Conservation (phyloP, 495 filamentous ascomycete species). For the Neurospora sp. region DNA sequence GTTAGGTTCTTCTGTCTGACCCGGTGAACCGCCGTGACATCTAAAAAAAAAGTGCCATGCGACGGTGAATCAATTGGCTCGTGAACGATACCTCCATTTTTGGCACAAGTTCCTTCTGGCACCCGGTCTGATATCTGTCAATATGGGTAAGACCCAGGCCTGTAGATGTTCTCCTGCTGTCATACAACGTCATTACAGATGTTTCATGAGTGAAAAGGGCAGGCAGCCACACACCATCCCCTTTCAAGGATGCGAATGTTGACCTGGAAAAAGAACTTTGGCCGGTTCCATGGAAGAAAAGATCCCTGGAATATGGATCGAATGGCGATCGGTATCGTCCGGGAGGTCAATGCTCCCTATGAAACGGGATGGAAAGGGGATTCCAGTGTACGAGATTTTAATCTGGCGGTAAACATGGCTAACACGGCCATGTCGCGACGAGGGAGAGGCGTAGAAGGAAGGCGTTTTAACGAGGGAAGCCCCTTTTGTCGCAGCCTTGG, state of each 20-base stretch:
- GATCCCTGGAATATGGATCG: not conserved
- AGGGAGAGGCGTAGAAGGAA: not conserved
- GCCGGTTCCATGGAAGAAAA: not conserved
- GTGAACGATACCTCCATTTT: not conserved
- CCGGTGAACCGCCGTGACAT: not conserved
- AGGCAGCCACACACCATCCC: not conserved
- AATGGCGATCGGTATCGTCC: not conserved
- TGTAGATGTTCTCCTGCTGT: not conserved
- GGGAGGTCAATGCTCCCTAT: not conserved
- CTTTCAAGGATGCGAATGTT: not conserved
- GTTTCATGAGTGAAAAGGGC: not conserved
- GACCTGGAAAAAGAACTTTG: not conserved
- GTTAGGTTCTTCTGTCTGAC: not conserved
- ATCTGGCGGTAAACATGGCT: not conserved
- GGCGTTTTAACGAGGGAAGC: not conserved
- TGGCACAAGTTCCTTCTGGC: not conserved
- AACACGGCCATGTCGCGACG: not conserved
- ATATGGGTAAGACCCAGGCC: not conserved
- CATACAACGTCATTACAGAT: not conserved
- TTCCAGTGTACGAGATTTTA: not conserved
- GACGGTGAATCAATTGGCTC: not conserved
- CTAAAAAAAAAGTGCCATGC: not conserved
- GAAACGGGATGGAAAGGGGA: not conserved
- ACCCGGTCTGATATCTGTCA: not conserved
- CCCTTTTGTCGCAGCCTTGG: not conserved